Percentiles rank a stretch among this genome's conserved stretches.
Conservation (phyloP, 495 filamentous ascomycete species). For the Lepidopterella palustris region DNA sequence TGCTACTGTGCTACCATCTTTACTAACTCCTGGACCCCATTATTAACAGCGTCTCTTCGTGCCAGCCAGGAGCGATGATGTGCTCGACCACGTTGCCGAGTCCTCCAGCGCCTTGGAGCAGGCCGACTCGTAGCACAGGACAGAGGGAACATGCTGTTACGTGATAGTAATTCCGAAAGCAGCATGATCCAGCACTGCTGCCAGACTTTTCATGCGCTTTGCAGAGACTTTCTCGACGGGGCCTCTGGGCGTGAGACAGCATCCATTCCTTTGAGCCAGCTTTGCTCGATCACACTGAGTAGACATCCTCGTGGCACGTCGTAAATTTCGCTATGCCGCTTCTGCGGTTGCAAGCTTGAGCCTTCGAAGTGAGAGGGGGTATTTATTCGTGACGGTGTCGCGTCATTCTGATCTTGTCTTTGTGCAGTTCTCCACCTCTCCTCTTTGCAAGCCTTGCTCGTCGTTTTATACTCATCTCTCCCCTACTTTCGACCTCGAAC, state of each 20-base stretch:
- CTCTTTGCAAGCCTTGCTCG: too few relatives aligned
- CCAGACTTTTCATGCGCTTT: background rate
- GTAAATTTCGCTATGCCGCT: background rate
- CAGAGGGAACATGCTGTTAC: slow-evolving; percentile 8
- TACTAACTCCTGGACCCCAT: too few relatives aligned
- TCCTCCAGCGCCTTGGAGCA: background rate
- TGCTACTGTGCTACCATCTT: too few relatives aligned
- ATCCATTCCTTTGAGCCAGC: background rate
- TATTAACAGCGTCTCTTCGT: too few relatives aligned
- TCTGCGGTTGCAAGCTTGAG: background rate
- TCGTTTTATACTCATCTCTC: too few relatives aligned
- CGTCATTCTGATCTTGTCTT: slow-evolving; percentile 2
- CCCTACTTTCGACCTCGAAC: background rate
- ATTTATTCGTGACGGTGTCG: background rate
- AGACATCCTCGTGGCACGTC: slow-evolving; percentile 7
- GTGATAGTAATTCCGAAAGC: slow-evolving; percentile 26
- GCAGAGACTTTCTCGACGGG: slow-evolving; percentile 2
- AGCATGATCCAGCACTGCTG: slow-evolving; percentile 2
- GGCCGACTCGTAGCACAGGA: slow-evolving; percentile 12
- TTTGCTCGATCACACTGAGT: slow-evolving; percentile 20
- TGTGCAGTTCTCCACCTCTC: slow-evolving; percentile 7
- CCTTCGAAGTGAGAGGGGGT: background rate
- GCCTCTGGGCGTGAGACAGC: background rate
- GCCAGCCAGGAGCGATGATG: slow-evolving; percentile 1
- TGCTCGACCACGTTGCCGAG: slow-evolving; percentile 3